Evolutionary conservation across 2,329 filamentous ascomycete genomes (phyloP).

Genomic region (Alternaria rosae): DNA sequence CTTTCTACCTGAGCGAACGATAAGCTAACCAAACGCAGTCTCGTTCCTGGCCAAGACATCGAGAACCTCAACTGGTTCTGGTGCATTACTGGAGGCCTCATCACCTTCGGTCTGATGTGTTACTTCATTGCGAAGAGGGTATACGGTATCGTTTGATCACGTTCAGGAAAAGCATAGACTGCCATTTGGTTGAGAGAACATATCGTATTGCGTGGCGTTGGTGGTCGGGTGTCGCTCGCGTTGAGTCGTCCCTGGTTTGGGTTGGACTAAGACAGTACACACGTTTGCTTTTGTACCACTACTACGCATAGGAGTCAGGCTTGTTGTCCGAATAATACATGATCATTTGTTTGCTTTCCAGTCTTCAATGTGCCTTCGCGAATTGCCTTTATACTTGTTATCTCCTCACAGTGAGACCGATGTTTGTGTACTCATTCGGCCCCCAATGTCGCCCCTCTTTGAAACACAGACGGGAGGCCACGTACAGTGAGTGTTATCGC

Average conservation of each 20-base stretch:
- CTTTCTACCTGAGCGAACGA: not conserved
- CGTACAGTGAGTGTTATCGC: conserved; percentile 4
- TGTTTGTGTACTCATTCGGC: not conserved
- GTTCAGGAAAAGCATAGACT: not conserved
- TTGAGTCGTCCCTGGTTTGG: not conserved
- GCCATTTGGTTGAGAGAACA: not conserved
- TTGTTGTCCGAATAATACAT: not conserved
- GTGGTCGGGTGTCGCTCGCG: not conserved
- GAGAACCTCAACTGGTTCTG: conserved; percentile 68
- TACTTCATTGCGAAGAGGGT: conserved; percentile 81
- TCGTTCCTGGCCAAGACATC: conserved; percentile 88
- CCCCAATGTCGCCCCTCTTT: not conserved
- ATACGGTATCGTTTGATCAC: conserved; percentile 43
- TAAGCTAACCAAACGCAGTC: conserved; percentile 45
- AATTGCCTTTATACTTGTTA: not conserved
- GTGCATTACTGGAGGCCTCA: conserved; percentile 72
- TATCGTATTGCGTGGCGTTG: conserved; percentile 6
- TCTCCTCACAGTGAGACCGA: not conserved
- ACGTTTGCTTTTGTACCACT: not conserved
- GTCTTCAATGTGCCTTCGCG: not conserved
- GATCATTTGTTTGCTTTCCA: not conserved
- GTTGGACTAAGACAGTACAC: not conserved
- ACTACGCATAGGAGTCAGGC: not conserved
- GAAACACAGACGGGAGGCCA: conserved; percentile 3
- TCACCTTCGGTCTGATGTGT: conserved; percentile 80